Evolutionary conservation across 1,139 yeast species (phyloP).

Genomic region (Zygosaccharomyces sapae): DNA sequence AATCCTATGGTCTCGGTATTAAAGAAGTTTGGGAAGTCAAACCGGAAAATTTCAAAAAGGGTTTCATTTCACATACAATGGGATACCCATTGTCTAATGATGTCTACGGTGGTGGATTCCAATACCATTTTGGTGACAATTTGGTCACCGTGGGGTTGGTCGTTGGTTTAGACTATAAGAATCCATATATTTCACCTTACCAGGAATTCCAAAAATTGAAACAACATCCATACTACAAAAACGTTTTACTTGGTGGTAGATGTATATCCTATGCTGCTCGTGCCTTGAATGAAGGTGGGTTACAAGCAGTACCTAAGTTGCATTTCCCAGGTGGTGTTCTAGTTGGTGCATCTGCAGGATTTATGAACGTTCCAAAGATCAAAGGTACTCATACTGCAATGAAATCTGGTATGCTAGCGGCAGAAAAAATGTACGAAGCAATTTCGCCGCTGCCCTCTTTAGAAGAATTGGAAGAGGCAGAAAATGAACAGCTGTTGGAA

Average conservation of each 20-base stretch:
- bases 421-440: slow-evolving; percentile 69
- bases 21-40: slow-evolving; percentile 96
- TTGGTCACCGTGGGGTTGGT: slow-evolving; percentile 87
- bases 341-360: slow-evolving; percentile 94
- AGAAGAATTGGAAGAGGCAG: slow-evolving; percentile 43
- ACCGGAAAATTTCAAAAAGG: slow-evolving; percentile 74
- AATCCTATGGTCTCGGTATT: slow-evolving; percentile 91
- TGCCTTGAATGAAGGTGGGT: slow-evolving; percentile 94
- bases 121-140: slow-evolving; percentile 94
- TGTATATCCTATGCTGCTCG: slow-evolving; percentile 93
- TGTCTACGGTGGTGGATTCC: slow-evolving; percentile 94
- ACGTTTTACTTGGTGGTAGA: slow-evolving; percentile 78
- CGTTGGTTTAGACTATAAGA: slow-evolving; percentile 85
- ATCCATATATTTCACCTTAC: slow-evolving; percentile 92
- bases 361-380: slow-evolving; percentile 92
- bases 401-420: slow-evolving; percentile 92
- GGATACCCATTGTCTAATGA: slow-evolving; percentile 78
- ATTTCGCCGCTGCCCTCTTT: slow-evolving; percentile 46
- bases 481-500: slow-evolving; percentile 37
- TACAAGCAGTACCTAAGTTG: slow-evolving; percentile 83
- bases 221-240: slow-evolving; percentile 79
- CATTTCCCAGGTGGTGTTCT: slow-evolving; percentile 93
- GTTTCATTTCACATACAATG: slow-evolving; percentile 80
- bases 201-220: slow-evolving; percentile 94
- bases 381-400: slow-evolving; percentile 98